These are phyloP conservation scores for Tetrahymena borealis DNA, from an alignment of 73 alveolate species.

Conservation along the genomic window DNA sequence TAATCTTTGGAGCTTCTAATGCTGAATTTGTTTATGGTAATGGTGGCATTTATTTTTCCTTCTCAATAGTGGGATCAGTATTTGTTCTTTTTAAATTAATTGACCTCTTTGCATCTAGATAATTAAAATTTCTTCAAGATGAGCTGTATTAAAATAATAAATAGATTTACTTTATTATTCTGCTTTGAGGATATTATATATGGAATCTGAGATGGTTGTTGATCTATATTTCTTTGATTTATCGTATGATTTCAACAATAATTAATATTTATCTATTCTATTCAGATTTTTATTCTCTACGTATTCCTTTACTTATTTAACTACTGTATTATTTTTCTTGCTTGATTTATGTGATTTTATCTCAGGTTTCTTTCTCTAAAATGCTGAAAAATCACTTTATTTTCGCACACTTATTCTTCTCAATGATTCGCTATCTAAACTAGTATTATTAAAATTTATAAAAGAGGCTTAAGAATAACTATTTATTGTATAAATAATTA, in stretches of 20 bases:
- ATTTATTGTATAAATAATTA: background rate
- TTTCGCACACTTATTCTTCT: background rate
- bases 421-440: background rate
- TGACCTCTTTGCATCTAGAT: background rate
- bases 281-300: background rate
- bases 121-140: background rate
- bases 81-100: background rate
- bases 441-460: background rate
- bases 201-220: background rate
- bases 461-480: too few relatives aligned
- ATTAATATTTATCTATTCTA: background rate
- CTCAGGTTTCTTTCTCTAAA: background rate
- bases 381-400: background rate
- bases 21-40: background rate
- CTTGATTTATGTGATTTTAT: background rate
- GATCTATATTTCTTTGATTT: background rate
- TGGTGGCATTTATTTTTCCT: background rate
- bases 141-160: background rate
- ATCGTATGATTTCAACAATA: background rate
- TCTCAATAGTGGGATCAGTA: background rate
- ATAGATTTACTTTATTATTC: background rate
- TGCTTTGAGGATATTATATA: background rate
- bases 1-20: too few relatives aligned
- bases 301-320: background rate
- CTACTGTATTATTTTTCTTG: background rate